Evolutionary conservation across 495 filamentous ascomycete genomes (phyloP).

Genomic region (Aspergillus avenaceus): DNA sequence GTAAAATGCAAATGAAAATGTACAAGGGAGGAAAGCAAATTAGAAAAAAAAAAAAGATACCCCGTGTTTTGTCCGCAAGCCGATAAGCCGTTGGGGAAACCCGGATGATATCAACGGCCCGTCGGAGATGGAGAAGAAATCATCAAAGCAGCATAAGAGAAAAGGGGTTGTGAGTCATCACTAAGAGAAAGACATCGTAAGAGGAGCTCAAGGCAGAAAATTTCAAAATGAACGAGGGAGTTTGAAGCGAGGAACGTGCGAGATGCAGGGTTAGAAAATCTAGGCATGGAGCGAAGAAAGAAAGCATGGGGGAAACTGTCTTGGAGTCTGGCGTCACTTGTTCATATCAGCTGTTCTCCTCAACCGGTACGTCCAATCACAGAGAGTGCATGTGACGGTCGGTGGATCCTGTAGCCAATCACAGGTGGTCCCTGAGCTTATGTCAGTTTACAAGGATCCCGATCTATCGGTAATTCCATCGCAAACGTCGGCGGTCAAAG

Average conservation of each 20-base stretch:
- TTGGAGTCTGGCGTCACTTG: constrained; percentile 23
- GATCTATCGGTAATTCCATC: not conserved
- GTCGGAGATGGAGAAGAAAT: constrained; percentile 1
- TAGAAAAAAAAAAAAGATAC: constrained; percentile 5
- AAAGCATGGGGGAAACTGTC: not conserved
- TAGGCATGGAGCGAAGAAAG: constrained; percentile 9
- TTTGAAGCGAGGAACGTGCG: constrained; percentile 7
- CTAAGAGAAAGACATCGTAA: constrained; percentile 6
- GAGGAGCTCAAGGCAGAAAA: too few relatives aligned
- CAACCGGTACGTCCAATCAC: constrained; percentile 13
- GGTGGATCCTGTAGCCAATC: not conserved
- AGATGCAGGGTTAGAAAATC: constrained; percentile 5
- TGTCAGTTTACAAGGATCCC: constrained; percentile 9
- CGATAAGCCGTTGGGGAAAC: constrained; percentile 18
- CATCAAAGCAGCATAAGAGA: constrained; percentile 10
- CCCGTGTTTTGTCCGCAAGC: constrained; percentile 1
- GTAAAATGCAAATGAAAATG: not conserved
- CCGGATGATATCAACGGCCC: not conserved
- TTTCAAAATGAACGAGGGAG: constrained; percentile 5
- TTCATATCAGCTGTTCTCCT: constrained; percentile 21
- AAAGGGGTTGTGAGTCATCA: constrained; percentile 4
- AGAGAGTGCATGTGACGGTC: constrained; percentile 12
- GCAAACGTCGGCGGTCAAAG: too few relatives aligned
- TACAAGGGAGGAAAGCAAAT: not conserved
- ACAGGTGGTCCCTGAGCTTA: constrained; percentile 3